phyloP scores from a whole-genome alignment of 176 grass and related monocot species.

The Chloris gayana region DNA sequence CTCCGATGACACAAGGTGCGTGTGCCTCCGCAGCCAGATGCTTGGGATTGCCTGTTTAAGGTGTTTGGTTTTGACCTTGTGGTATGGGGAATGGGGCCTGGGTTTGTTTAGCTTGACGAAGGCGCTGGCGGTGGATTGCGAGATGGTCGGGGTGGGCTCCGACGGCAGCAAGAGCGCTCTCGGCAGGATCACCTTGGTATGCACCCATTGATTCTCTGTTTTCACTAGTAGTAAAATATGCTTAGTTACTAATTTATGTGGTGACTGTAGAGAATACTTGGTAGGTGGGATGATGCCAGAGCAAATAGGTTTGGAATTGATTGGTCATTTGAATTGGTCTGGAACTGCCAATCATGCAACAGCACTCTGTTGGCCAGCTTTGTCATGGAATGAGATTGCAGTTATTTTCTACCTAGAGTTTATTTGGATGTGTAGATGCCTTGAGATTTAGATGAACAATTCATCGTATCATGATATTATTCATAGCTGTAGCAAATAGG shows the following conservation, averaged over 20 bases:
- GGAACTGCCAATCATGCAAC: constrained; percentile 12
- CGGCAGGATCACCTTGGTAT: constrained; percentile 81
- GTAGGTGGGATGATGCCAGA: not conserved
- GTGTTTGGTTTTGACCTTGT: constrained; percentile 28
- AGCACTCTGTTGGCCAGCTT: not conserved
- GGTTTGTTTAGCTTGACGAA: constrained; percentile 67
- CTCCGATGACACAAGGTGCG: constrained; percentile 69
- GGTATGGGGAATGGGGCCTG: constrained; percentile 16
- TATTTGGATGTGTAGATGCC: not conserved
- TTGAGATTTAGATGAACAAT: not conserved
- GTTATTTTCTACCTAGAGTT: not conserved
- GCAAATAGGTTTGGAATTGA: not conserved
- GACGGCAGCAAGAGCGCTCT: constrained; percentile 75
- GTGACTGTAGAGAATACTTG: not conserved
- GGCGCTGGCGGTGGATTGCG: constrained; percentile 76
- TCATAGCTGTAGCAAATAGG: not conserved
- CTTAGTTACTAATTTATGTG: not conserved
- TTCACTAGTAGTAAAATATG: not conserved
- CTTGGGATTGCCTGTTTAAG: constrained; percentile 28
- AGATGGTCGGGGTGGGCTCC: constrained; percentile 88
- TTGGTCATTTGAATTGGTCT: not conserved
- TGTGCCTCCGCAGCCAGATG: not conserved
- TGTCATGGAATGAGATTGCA: not conserved
- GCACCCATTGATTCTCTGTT: not conserved
- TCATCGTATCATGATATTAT: not conserved